Evolutionary conservation across 1,284 basidiomycete genomes (phyloP), one percentile per base, ranked within the genome.

Genomic region (Microbotryum scabiosae): DNA sequence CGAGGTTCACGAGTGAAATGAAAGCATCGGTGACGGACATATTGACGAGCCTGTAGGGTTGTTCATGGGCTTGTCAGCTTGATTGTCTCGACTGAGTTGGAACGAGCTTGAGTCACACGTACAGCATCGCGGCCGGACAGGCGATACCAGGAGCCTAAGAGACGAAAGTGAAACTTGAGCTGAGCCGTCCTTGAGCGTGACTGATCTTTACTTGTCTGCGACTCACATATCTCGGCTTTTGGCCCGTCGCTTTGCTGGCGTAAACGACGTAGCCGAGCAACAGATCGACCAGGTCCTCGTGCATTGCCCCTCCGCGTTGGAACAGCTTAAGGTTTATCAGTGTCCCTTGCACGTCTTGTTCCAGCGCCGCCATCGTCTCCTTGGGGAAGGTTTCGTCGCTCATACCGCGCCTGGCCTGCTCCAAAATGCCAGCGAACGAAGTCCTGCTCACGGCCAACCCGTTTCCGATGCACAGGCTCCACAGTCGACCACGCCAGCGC

Each of bases 271-370:
- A 97, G 2, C 93, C 92, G 68, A 84, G 85, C 16, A 97, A 76
- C 76, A 97, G 81, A 61, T 96, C 88, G 66, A 85, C 84, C 49
- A 97, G 77, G 68, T 97, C 94, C 44, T 84, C 79, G 70, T 92
- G 87, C 73, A 98, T 76, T 1, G 92, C 91, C 0, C 90, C 88
- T 0, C 78, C 84, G 4, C 79, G 81, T 64, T 85, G 82, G 73
- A 97, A 97, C 43, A 98, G 83, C 72, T 89, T 89, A n/a, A 97
- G 77, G 2, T 83, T 81, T 4, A 89, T 89, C n/a, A 97, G 79
- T 0, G 92, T 93, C 3, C 79, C 79, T 51, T 79, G 76, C 25
- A 94, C 85, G 72, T 97, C 94, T 50, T 82, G 75, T 69, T 97
- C 89, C 49, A 97, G 85, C 51, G 81, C 75, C 5, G 79, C 78